Percentiles rank a stretch among this genome's conserved stretches.
Conservation (phyloP, 116 monocot species). For the Posidonia oceanica region DNA sequence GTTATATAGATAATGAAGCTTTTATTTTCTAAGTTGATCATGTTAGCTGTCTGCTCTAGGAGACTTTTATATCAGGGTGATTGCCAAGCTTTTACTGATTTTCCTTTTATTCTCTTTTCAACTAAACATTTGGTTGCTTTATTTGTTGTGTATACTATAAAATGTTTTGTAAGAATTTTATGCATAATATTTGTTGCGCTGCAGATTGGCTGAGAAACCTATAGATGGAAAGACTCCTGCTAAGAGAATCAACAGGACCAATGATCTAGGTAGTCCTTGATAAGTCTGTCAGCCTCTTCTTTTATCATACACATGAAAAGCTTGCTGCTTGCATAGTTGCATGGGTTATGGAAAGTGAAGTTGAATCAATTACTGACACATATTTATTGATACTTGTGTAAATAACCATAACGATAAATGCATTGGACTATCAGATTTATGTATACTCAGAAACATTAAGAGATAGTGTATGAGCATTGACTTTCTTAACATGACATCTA, state of each 20-base stretch:
- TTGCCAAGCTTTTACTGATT: too few relatives aligned
- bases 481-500: neutral
- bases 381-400: too few relatives aligned
- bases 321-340: neutral
- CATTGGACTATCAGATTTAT: too few relatives aligned
- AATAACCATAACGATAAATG: too few relatives aligned
- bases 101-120: too few relatives aligned
- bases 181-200: neutral
- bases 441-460: too few relatives aligned
- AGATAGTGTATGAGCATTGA: too few relatives aligned
- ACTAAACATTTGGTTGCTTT: too few relatives aligned
- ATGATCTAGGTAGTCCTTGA: constrained; percentile 17
- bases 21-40: neutral
- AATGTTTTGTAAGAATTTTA: neutral
- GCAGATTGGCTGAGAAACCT: constrained; percentile 26
- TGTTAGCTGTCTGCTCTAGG: too few relatives aligned
- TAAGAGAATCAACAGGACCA: constrained; percentile 26
- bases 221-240: constrained; percentile 24
- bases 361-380: neutral
- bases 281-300: constrained; percentile 5
- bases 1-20: too few relatives aligned
- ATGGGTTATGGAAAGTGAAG: neutral
- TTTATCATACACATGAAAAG: neutral
- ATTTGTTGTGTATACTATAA: too few relatives aligned
- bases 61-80: too few relatives aligned